phyloP scores from a whole-genome alignment of 805 yeast genomes.

The Hemisphaericaspora nanyangensis region DNA sequence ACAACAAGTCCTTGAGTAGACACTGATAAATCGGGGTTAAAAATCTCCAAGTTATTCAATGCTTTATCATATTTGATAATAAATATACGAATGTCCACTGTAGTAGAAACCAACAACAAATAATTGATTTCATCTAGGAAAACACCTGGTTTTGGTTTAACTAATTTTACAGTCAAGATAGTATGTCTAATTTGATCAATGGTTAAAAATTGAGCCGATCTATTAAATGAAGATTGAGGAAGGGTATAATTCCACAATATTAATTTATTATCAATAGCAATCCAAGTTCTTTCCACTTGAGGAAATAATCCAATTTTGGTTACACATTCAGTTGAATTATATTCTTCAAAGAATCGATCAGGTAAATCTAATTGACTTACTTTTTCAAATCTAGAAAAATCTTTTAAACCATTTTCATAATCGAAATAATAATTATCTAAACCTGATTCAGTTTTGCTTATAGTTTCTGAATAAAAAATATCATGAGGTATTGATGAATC shows the following conservation, averaged over 20 bases:
- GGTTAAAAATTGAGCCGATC: conserved; percentile 57
- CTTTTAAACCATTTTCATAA: conserved; percentile 40
- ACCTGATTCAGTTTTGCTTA: conserved; percentile 38
- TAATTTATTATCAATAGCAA: conserved; percentile 74
- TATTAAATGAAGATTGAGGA: conserved; percentile 44
- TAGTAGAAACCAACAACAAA: conserved; percentile 73
- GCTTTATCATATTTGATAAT: conserved; percentile 57
- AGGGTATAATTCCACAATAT: conserved; percentile 80
- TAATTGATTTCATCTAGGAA: conserved; percentile 76
- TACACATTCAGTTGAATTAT: conserved; percentile 59
- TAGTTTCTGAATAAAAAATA: conserved; percentile 53
- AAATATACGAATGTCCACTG: conserved; percentile 69
- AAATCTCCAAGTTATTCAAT: conserved; percentile 56
- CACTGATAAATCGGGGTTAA: conserved; percentile 78
- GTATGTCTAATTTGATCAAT: conserved; percentile 81
- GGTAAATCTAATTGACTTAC: conserved; percentile 69
- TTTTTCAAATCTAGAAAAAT: conserved; percentile 75
- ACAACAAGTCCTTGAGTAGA: conserved; percentile 76
- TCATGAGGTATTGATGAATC: conserved; percentile 57
- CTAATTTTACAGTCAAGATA: conserved; percentile 69
- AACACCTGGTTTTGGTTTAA: conserved; percentile 76
- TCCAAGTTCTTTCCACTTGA: conserved; percentile 80
- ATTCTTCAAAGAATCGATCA: conserved; percentile 71
- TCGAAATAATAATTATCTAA: conserved; percentile 65
- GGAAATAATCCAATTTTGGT: conserved; percentile 82